These are phyloP conservation scores for Pseudozyma sp. DNA, from an alignment of 1,284 basidiomycete species.

Conservation along the genomic window DNA sequence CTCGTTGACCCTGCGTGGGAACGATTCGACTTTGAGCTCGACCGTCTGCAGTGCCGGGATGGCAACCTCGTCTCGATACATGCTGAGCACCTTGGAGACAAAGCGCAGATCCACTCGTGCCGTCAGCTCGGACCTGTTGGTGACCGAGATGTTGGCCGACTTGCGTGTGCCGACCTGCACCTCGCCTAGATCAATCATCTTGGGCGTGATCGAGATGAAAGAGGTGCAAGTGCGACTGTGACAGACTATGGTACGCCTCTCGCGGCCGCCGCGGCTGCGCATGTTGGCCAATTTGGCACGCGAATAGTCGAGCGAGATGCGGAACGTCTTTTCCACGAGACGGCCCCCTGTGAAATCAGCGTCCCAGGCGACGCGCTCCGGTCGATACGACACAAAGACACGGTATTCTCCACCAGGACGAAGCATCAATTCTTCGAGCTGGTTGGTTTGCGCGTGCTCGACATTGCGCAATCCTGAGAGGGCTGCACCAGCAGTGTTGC, in stretches of 20 bases:
- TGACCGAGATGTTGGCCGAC: constrained; percentile 69
- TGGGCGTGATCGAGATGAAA: constrained; percentile 70
- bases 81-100: constrained; percentile 72
- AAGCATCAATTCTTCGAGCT: constrained; percentile 72
- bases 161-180: constrained; percentile 72
- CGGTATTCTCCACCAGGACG: constrained; percentile 72
- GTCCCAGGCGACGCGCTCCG: constrained; percentile 65
- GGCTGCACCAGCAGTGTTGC: constrained; percentile 21
- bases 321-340: constrained; percentile 69
- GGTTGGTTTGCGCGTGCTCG: constrained; percentile 67
- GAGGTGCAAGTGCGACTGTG: constrained; percentile 71
- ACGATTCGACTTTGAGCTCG: constrained; percentile 72
- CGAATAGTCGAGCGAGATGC: constrained; percentile 71
- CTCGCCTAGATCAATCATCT: constrained; percentile 71
- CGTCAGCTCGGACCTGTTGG: constrained; percentile 70
- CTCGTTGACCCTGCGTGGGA: constrained; percentile 72
- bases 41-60: constrained; percentile 71
- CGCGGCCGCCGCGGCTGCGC: constrained; percentile 62
- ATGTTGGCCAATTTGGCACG: constrained; percentile 59
- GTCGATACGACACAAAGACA: constrained; percentile 71
- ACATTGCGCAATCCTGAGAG: constrained; percentile 54
- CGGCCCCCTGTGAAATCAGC: constrained; percentile 67
- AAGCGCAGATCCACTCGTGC: constrained; percentile 72
- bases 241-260: constrained; percentile 69
- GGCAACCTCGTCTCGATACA: constrained; percentile 71